phyloP scores from a whole-genome alignment of 441 rosid species.

The Erodium texanum region DNA sequence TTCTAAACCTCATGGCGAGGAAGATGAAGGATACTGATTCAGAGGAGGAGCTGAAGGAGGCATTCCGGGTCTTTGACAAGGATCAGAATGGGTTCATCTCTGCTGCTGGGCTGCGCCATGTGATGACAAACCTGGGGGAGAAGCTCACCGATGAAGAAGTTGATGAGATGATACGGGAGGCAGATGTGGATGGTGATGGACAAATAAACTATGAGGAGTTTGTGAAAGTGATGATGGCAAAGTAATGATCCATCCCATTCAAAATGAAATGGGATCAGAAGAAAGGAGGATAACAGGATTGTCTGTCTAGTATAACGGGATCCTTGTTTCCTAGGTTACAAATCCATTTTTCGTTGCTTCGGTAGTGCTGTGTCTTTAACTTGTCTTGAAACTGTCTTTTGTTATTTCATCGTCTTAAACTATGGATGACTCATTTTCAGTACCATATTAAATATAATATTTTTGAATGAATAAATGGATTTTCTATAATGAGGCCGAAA shows the following conservation, averaged over 20 bases:
- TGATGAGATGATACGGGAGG: slow-evolving; percentile 66
- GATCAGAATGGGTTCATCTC: slow-evolving; percentile 77
- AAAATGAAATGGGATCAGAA: too few relatives aligned
- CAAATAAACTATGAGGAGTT: slow-evolving; percentile 73
- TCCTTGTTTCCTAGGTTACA: too few relatives aligned
- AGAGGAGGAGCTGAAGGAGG: slow-evolving; percentile 67
- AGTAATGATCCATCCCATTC: slow-evolving; percentile 26
- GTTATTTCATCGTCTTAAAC: neutral
- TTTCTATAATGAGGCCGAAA: too few relatives aligned
- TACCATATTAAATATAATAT: too few relatives aligned
- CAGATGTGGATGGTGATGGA: slow-evolving; percentile 76
- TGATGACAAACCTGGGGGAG: slow-evolving; percentile 71
- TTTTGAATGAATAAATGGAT: too few relatives aligned
- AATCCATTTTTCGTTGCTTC: neutral
- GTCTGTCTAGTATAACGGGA: too few relatives aligned
- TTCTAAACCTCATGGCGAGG: slow-evolving; percentile 65
- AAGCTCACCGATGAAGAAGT: slow-evolving; percentile 68
- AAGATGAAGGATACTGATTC: slow-evolving; percentile 73
- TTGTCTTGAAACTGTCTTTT: neutral
- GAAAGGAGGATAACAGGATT: too few relatives aligned
- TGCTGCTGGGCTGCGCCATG: slow-evolving; percentile 70
- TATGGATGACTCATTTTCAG: too few relatives aligned
- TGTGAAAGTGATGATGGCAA: slow-evolving; percentile 77
- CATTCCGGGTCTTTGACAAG: slow-evolving; percentile 65
- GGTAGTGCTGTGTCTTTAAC: neutral